Base-by-base conservation (phyloP, 164 flowering plant species). In the Stephania yunnanensis region DNA sequence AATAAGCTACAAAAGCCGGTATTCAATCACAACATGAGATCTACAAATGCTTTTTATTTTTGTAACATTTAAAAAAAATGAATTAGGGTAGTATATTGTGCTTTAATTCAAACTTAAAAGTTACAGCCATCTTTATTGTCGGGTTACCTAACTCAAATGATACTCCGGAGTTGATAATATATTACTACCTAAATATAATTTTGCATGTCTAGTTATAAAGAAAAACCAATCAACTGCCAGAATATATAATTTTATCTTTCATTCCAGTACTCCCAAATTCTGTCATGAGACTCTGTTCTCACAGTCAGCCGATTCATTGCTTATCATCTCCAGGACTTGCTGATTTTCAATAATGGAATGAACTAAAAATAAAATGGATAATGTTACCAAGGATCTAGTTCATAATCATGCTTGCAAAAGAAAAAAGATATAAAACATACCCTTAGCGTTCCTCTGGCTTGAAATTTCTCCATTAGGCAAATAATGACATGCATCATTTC, bases 401-500 rank as follows among this genome's bases (percentile, higher is more conserved):
- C 20, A 68, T 46, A 64, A 42, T 8, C 13, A 74, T n/a, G 66
- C 25, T 6, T 36, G 42, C 42, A 36, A 36, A 36, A 36, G 42
- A 36, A 5, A 6, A 19, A 20, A 7, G 20, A 58, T 74, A 55
- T 46, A 1, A 46, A 53, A 63, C 86, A 76, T 89, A 93, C 98
- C 93, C 98, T 87, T 71, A 96, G 80, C 67, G 91, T 80, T 67
- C 97, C 99, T 78, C 86, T 89, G 77, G 87, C 83, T 85, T 91
- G 95, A 85, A 96, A 95, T 42, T 84, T 88, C 82, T 94, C 97
- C 95, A 94, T 85, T 20, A 94, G 91, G 78, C 83, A 82, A 63
- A 96, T 68, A 76, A 92, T 74, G 50, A 87, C 79, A 80, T 89
- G 84, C 10, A 91, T 81, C 79, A 87, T 88, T 86, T 92, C 98